Conservation (phyloP, 805 yeast species). For the Maudiozyma barnettii region DNA sequence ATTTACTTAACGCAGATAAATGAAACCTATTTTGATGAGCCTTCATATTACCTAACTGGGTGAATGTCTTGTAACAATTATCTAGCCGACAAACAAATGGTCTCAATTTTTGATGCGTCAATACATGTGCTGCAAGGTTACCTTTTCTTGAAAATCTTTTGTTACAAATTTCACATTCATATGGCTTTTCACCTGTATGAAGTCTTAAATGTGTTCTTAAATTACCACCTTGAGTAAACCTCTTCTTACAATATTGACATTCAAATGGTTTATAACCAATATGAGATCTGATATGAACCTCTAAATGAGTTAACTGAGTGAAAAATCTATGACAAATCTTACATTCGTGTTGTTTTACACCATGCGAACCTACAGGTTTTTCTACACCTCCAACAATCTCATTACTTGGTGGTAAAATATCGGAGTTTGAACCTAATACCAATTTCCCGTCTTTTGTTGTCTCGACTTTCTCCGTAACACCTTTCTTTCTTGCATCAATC, state of each 20-base stretch:
- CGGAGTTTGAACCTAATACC: conserved; percentile 40
- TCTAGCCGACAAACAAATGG: conserved; percentile 77
- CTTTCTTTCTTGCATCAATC: conserved; percentile 78
- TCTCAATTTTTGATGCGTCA: conserved; percentile 69
- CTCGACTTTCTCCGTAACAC: conserved; percentile 52
- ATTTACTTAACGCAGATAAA: conserved; percentile 50
- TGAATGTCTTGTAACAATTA: conserved; percentile 71
- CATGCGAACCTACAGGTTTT: conserved; percentile 37
- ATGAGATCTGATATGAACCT: conserved; percentile 81
- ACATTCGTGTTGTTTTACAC: conserved; percentile 54
- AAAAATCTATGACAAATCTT: conserved; percentile 71
- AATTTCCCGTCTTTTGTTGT: conserved; percentile 64
- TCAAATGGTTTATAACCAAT: conserved; percentile 79
- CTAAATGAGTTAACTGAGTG: conserved; percentile 81
- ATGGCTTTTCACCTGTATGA: conserved; percentile 91
- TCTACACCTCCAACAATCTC: conserved; percentile 77
- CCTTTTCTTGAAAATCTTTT: conserved; percentile 84
- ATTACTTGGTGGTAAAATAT: conserved; percentile 47
- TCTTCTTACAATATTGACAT: conserved; percentile 68
- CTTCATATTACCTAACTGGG: conserved; percentile 88
- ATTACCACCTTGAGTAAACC: conserved; percentile 87
- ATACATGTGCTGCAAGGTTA: conserved; percentile 76
- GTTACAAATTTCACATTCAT: conserved; percentile 64
- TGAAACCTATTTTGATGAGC: conserved; percentile 92
- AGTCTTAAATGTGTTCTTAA: conserved; percentile 73